phyloP scores from a whole-genome alignment of 2,329 filamentous ascomycete genomes.

The Moelleriella libera region DNA sequence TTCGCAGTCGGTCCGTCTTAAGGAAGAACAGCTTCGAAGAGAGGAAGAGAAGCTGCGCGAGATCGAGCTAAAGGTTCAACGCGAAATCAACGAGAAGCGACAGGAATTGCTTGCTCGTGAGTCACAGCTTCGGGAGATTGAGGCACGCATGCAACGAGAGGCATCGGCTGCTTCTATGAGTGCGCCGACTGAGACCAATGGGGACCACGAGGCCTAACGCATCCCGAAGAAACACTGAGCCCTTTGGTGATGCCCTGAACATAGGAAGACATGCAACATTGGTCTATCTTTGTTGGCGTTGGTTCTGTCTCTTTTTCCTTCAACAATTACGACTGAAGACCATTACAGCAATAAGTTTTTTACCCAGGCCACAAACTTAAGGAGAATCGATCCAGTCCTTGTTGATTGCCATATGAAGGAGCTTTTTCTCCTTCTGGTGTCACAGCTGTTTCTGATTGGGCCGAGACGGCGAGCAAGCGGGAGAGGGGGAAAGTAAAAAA shows the following conservation, averaged over 20 bases:
- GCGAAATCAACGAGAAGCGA: conserved; percentile 99
- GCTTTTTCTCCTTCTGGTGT: not conserved
- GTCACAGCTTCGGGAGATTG: conserved; percentile 96
- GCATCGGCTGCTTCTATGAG: conserved; percentile 29
- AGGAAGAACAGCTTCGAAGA: conserved; percentile 97
- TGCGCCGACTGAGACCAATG: conserved; percentile 36
- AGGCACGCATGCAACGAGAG: conserved; percentile 91
- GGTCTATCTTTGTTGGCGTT: conserved; percentile 34
- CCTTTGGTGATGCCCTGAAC: conserved; percentile 17
- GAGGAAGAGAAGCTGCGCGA: conserved; percentile 99
- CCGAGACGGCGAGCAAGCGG: not conserved
- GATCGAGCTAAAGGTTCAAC: conserved; percentile 98
- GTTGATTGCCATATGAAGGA: not conserved
- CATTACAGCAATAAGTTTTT: too few species aligned
- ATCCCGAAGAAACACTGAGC: conserved; percentile 13
- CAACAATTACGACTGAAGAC: too few species aligned
- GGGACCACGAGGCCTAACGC: conserved; percentile 36
- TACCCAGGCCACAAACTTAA: not conserved
- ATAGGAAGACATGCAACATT: conserved; percentile 21
- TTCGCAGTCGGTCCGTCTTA: conserved; percentile 92
- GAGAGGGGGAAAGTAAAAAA: too few species aligned
- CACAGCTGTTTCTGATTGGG: not conserved
- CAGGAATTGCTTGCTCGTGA: conserved; percentile 95
- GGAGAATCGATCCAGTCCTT: not conserved
- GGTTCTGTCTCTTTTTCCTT: too few species aligned